phyloP scores from a whole-genome alignment of 2,329 filamentous ascomycete species.

The Sclerotinia glacialis region DNA sequence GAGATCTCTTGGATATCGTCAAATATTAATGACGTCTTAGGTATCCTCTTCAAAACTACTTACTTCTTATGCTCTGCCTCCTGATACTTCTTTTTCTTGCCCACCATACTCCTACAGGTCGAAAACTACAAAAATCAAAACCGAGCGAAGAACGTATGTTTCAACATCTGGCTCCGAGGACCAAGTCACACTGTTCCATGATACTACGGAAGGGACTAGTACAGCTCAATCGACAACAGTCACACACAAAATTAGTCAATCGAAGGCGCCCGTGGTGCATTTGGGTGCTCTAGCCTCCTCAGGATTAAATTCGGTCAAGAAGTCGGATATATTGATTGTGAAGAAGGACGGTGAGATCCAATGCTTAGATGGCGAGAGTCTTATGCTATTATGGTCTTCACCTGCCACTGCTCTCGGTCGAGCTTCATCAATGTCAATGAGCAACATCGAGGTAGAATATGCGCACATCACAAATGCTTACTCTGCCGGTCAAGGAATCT shows the following conservation, averaged over 20 bases:
- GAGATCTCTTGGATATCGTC: background rate
- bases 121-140: constrained; percentile 44
- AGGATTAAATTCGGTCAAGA: constrained; percentile 21
- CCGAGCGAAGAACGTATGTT: constrained; percentile 60
- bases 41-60: constrained; percentile 59
- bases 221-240: constrained; percentile 52
- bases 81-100: constrained; percentile 62
- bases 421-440: constrained; percentile 39
- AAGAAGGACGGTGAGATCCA: constrained; percentile 59
- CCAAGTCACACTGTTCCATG: constrained; percentile 59
- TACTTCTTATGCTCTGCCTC: constrained; percentile 65
- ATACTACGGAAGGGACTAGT: constrained; percentile 51
- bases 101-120: constrained; percentile 57
- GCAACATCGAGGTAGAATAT: constrained; percentile 39
- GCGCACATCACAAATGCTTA: constrained; percentile 38
- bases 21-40: constrained; percentile 42
- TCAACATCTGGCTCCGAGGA: constrained; percentile 49
- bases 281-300: constrained; percentile 40
- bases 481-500: constrained; percentile 38
- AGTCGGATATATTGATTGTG: constrained; percentile 51
- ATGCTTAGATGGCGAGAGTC: constrained; percentile 57
- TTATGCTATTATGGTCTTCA: constrained; percentile 49
- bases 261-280: constrained; percentile 44
- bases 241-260: constrained; percentile 44
- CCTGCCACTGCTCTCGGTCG: constrained; percentile 40